These are phyloP conservation scores for Sporothrix brunneoviolacea DNA, from an alignment of 2,329 filamentous ascomycete genomes.

Conservation along the genomic window DNA sequence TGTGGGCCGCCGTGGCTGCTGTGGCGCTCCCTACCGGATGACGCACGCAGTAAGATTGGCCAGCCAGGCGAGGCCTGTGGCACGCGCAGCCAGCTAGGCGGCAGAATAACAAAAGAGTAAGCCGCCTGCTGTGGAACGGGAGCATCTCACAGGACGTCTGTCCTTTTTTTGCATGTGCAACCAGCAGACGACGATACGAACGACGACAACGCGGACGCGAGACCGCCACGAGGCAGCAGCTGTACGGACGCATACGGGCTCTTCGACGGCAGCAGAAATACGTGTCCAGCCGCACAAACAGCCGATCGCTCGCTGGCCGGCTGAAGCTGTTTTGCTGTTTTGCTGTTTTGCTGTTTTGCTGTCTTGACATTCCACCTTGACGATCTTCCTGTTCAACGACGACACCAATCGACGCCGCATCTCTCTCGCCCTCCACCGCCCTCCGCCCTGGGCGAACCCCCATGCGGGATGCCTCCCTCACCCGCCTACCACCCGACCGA, in stretches of 20 bases:
- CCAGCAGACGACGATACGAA: not conserved
- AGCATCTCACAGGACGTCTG: too few relatives aligned
- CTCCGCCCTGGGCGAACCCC: constrained; percentile 14
- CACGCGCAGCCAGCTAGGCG: constrained; percentile 6
- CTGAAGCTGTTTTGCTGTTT: too few relatives aligned
- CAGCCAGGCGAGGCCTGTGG: not conserved
- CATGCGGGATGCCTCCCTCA: constrained; percentile 52
- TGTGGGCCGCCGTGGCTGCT: not conserved
- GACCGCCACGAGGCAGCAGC: not conserved
- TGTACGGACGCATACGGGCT: too few relatives aligned
- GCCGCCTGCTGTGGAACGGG: too few relatives aligned
- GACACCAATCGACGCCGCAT: not conserved
- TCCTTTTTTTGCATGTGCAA: constrained; percentile 9
- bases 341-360: too few relatives aligned
- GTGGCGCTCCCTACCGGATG: not conserved
- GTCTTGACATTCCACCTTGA: too few relatives aligned
- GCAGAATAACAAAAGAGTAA: constrained; percentile 6
- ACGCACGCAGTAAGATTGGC: constrained; percentile 2
- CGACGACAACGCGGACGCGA: not conserved
- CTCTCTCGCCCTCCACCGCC: not conserved
- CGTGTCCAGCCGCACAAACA: too few relatives aligned
- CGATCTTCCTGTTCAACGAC: not conserved
- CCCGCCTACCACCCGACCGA: constrained; percentile 47
- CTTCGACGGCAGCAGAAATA: too few relatives aligned
- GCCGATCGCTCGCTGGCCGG: too few relatives aligned